These are phyloP conservation scores for Heliocybe sulcata DNA, from an alignment of 1,284 basidiomycete genomes.

Conservation along the genomic window DNA sequence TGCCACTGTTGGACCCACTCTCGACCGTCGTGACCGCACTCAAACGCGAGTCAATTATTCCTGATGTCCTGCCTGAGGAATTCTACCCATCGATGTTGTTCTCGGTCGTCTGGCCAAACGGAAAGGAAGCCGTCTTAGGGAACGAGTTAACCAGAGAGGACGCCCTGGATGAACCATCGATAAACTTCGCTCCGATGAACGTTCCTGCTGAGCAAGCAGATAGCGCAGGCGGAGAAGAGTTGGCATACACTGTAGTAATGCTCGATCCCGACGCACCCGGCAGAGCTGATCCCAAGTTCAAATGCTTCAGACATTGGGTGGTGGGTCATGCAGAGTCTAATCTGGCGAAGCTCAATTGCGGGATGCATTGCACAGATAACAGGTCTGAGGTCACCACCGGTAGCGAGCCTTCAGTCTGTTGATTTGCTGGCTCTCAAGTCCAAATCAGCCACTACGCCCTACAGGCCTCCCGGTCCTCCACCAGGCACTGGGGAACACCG, in stretches of 20 bases:
- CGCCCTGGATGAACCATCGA: constrained; percentile 43
- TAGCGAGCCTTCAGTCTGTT: constrained; percentile 22
- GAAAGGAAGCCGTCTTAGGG: constrained; percentile 41
- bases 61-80: constrained; percentile 42
- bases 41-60: constrained; percentile 38
- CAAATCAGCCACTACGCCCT: constrained; percentile 44
- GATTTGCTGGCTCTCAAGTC: constrained; percentile 34
- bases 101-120: constrained; percentile 42
- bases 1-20: constrained; percentile 28
- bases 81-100: constrained; percentile 48
- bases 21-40: constrained; percentile 31
- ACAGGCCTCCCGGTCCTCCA: constrained; percentile 50
- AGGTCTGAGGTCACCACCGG: constrained; percentile 40
- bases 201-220: constrained; percentile 23
- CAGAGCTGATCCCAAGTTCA: constrained; percentile 42
- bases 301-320: constrained; percentile 61
- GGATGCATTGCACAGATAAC: constrained; percentile 32
- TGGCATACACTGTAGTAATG: constrained; percentile 56
- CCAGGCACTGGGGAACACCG: constrained; percentile 49
- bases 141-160: constrained; percentile 39
- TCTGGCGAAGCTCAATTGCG: neutral
- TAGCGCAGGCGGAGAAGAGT: constrained; percentile 18
- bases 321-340: constrained; percentile 22
- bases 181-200: constrained; percentile 41
- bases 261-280: constrained; percentile 67